Conservation (phyloP, 306 rosid genomes). For the Crotalaria pallida region DNA sequence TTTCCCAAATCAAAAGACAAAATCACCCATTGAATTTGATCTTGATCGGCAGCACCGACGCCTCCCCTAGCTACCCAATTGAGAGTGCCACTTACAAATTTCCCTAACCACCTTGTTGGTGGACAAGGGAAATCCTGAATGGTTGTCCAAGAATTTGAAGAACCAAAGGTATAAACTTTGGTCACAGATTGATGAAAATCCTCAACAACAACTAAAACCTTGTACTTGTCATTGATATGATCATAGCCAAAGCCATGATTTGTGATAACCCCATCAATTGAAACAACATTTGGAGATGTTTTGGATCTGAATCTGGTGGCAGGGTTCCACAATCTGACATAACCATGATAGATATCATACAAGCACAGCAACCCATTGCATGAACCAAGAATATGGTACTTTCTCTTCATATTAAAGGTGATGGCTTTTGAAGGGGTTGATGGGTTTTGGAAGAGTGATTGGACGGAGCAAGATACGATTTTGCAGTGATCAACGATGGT, state of each 20-base stretch:
- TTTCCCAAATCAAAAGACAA: constrained; percentile 2
- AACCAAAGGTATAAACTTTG: constrained; percentile 2
- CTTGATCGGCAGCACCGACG: neutral
- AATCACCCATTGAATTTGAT: neutral
- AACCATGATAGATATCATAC: neutral
- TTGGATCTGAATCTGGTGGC: neutral
- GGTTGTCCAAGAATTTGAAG: too few relatives aligned
- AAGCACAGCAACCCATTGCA: constrained; percentile 22
- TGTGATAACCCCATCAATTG: accelerated
- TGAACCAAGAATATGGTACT: neutral
- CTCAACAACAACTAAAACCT: neutral
- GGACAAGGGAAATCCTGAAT: neutral
- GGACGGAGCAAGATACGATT: neutral
- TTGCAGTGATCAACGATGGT: too few relatives aligned
- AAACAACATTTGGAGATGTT: neutral
- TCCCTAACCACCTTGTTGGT: neutral
- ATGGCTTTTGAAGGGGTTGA: neutral
- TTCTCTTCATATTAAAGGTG: neutral
- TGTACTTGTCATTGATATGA: constrained; percentile 16
- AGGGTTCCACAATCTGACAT: constrained; percentile 21
- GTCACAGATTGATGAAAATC: neutral
- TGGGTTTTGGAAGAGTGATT: neutral
- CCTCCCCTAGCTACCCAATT: neutral
- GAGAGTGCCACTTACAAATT: constrained; percentile 7
- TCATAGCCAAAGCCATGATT: constrained; percentile 15